Evolutionary conservation across 1,284 basidiomycete genomes (phyloP), one percentile per base, ranked within the genome.

Genomic region (Baeospora myosura): DNA sequence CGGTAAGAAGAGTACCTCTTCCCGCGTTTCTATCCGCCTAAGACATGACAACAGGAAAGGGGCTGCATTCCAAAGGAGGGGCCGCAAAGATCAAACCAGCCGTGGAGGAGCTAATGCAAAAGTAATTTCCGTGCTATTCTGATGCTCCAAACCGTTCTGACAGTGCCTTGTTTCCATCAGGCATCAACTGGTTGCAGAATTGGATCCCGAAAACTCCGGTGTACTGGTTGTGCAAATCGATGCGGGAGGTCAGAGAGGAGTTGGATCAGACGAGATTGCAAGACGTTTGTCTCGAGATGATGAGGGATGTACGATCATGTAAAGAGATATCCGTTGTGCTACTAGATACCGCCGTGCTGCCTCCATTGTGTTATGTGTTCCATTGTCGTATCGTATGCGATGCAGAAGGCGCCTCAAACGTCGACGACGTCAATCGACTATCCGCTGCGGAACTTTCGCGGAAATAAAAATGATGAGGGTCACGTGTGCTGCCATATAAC

Each of bases 11-110:
- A 12, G 32, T 41, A 43, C 21, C 42, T 30, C 30, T 38, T 24
- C 21, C 22, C 4, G 2, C 6, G n/a, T n/a, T n/a, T n/a, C n/a
- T n/a, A n/a, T n/a, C n/a, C n/a, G n/a, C n/a, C n/a, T n/a, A n/a
- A n/a, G n/a, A n/a, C n/a, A n/a, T 33, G 3, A 16, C 3, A 52
- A 12, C 45, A 69, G 81, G 81, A 5, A 88, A 91, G 62, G 94
- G 94, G 10, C 67, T 94, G 16, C 95, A 98, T 61, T 94, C 90
- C 20, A 64, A 74, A 37, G 76, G 79, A 21, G 82, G 86, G 42
- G 72, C 80, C 10, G 84, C 89, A 1, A 96, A 96, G 65, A 78
- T 98, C 59, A 94, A 89, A 58, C 95, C 95, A 16, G 94, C 93
- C 3, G 86, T 98, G 37, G 88, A 88, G 59, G 81, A 88, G 38